Conservation (phyloP, 2,329 filamentous ascomycete genomes). For the Lachnellula arida region DNA sequence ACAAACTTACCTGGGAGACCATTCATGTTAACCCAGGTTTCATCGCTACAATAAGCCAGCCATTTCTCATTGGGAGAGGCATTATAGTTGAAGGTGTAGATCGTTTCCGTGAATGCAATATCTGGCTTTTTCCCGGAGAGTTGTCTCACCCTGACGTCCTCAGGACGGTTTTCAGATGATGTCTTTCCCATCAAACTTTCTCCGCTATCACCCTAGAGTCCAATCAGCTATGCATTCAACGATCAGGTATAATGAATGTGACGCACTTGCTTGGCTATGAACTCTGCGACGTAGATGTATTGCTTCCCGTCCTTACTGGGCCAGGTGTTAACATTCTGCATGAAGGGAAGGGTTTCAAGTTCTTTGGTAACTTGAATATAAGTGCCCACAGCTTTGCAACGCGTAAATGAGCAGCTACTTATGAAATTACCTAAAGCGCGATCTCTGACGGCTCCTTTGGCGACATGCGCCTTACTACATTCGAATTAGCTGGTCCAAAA, state of each 20-base stretch:
- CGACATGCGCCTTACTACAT: conserved; percentile 11
- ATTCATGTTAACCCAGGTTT: background rate
- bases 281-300: background rate
- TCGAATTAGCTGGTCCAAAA: background rate
- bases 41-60: background rate
- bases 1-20: background rate
- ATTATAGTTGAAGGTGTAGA: conserved; percentile 7
- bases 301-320: background rate
- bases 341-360: background rate
- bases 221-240: background rate
- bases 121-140: background rate
- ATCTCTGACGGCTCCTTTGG: conserved; percentile 6
- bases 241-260: background rate
- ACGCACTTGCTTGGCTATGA: background rate
- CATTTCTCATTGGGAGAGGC: conserved; percentile 1
- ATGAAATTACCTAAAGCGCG: conserved; percentile 3
- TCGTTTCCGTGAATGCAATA: conserved; percentile 1
- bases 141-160: background rate
- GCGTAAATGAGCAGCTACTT: background rate
- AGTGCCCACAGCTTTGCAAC: conserved; percentile 1
- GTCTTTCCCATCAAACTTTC: background rate
- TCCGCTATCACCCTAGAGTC: background rate
- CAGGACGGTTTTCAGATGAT: background rate
- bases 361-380: conserved; percentile 1
- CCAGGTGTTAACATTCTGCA: background rate